These are phyloP conservation scores for Aquilaria agallochum DNA, from an alignment of 441 rosid species.

Conservation along the genomic window DNA sequence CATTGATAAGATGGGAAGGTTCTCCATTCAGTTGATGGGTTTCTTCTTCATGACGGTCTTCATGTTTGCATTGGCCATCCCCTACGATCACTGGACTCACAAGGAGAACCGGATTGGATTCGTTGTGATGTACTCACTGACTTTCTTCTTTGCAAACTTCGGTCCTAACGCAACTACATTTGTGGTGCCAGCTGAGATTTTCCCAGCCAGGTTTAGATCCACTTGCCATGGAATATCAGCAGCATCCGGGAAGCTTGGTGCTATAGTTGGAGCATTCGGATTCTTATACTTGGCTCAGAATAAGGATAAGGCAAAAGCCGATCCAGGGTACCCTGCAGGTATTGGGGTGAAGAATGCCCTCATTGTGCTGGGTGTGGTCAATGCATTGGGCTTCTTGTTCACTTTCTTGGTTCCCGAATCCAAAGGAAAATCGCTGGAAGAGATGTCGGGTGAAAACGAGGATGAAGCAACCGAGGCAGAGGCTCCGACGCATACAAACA, in stretches of 20 bases:
- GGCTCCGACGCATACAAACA: conserved; percentile 16
- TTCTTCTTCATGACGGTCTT: conserved; percentile 92
- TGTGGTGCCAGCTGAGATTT: conserved; percentile 88
- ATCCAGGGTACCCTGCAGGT: conserved; percentile 84
- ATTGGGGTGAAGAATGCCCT: conserved; percentile 74
- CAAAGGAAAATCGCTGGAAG: conserved; percentile 77
- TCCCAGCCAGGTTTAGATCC: conserved; percentile 80
- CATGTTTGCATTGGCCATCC: conserved; percentile 78
- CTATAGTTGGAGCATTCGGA: conserved; percentile 83
- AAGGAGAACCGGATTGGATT: conserved; percentile 67
- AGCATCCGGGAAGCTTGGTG: conserved; percentile 79
- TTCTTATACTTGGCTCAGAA: conserved; percentile 75
- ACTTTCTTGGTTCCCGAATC: conserved; percentile 83
- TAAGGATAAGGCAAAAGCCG: conserved; percentile 61
- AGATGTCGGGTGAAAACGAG: conserved; percentile 71
- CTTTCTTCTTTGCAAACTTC: conserved; percentile 86
- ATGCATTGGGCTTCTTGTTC: conserved; percentile 51
- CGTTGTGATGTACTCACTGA: conserved; percentile 57
- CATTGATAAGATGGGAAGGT: conserved; percentile 66
- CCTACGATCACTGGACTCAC: conserved; percentile 71
- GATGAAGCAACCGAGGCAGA: conserved; percentile 14
- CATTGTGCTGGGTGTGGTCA: conserved; percentile 51
- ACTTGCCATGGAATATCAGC: conserved; percentile 93
- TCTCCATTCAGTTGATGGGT: conserved; percentile 77
- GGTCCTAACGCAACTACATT: conserved; percentile 89